A percentile compares a stretch with the other conserved stretches of the same genome.
Evolutionary conservation across 176 grass and related monocot genomes (phyloP).

Genomic region (Alopecurus myosuroides): DNA sequence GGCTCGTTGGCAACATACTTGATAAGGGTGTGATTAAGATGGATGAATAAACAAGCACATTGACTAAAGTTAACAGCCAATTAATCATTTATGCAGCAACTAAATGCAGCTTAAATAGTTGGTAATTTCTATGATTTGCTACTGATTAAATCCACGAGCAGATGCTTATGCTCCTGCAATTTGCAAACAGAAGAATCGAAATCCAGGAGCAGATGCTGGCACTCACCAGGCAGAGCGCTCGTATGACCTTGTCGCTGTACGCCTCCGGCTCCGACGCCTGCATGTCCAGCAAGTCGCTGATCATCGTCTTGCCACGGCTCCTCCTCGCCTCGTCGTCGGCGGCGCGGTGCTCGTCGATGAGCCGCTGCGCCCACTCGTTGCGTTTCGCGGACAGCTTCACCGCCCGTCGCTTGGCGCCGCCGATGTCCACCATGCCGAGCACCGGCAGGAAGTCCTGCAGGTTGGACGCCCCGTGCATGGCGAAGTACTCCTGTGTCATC

Average conservation of each 20-base stretch:
- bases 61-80: no score
- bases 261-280: conserved; percentile 32
- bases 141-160: background rate
- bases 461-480: conserved; percentile 29
- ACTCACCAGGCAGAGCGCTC: conserved; percentile 29
- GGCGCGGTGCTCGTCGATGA: conserved; percentile 34
- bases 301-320: conserved; percentile 12
- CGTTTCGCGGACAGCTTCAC: background rate
- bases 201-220: no score
- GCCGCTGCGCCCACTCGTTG: conserved; percentile 25
- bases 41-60: background rate
- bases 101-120: background rate
- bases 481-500: conserved; percentile 19
- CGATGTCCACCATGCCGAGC: conserved; percentile 10
- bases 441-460: conserved; percentile 44
- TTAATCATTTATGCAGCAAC: background rate
- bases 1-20: background rate
- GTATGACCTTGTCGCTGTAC: conserved; percentile 44
- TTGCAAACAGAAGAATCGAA: no score
- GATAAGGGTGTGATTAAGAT: background rate
- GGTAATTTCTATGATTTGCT: background rate
- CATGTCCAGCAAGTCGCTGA: conserved; percentile 27
- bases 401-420: conserved; percentile 1
- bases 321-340: background rate
- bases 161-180: no score